Conservation (phyloP, 805 yeast genomes). For the Kodamaea jinghongensis region DNA sequence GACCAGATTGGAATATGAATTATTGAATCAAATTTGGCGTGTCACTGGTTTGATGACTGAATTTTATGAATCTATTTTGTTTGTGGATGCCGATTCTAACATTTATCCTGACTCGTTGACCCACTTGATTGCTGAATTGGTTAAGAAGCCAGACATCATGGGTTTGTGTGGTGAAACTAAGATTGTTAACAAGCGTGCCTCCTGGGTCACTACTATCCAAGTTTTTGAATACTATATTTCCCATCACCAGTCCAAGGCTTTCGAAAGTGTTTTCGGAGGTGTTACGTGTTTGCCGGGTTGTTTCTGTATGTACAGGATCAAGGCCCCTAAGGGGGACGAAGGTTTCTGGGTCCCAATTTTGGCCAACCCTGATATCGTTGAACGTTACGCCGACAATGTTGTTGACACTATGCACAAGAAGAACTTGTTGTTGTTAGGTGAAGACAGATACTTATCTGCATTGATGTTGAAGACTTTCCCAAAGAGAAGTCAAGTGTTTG, state of each 20-base stretch:
- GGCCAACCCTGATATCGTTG: slow-evolving; percentile 92
- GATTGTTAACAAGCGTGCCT: slow-evolving; percentile 73
- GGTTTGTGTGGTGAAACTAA: slow-evolving; percentile 95
- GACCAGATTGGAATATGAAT: slow-evolving; percentile 84
- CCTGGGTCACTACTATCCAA: slow-evolving; percentile 93
- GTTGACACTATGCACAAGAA: slow-evolving; percentile 82
- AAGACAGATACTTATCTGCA: slow-evolving; percentile 82
- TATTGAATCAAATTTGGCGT: slow-evolving; percentile 71
- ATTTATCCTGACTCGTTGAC: slow-evolving; percentile 84
- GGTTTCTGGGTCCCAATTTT: slow-evolving; percentile 89
- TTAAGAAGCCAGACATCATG: slow-evolving; percentile 81
- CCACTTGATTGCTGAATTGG: slow-evolving; percentile 89
- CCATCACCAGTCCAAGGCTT: slow-evolving; percentile 92
- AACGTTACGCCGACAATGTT: slow-evolving; percentile 83
- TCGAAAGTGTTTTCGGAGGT: slow-evolving; percentile 92
- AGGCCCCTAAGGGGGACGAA: slow-evolving; percentile 73
- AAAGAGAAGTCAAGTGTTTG: slow-evolving; percentile 79
- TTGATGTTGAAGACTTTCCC: slow-evolving; percentile 89
- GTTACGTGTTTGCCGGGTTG: slow-evolving; percentile 97
- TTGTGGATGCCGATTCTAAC: slow-evolving; percentile 95
- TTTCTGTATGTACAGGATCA: slow-evolving; percentile 87
- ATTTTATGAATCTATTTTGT: slow-evolving; percentile 74
- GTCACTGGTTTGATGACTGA: slow-evolving; percentile 84
- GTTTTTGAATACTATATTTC: slow-evolving; percentile 92
- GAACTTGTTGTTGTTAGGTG: slow-evolving; percentile 82